Percentiles rank a stretch among this genome's conserved stretches.
These are phyloP conservation scores for Neofusicoccum laricinum DNA, from an alignment of 2,329 filamentous ascomycete genomes.

Conservation along the genomic window DNA sequence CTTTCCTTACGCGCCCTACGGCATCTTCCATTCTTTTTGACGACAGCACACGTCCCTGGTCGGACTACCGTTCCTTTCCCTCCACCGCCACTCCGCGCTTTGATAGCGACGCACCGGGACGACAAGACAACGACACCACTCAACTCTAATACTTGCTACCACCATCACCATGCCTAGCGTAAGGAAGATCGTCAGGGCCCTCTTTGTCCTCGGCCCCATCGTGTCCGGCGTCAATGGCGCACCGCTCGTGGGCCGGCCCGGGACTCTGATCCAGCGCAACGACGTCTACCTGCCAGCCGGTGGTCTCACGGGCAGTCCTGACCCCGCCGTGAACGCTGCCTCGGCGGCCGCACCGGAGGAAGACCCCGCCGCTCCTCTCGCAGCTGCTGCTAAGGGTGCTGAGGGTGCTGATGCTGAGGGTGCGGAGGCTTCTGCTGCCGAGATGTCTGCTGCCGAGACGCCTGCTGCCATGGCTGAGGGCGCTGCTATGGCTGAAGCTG, in stretches of 20 bases:
- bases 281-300: conserved; percentile 1
- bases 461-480: background rate
- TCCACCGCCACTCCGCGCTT: background rate
- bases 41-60: conserved; percentile 4
- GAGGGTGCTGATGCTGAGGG: background rate
- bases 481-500: conserved; percentile 19
- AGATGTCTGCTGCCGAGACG: background rate
- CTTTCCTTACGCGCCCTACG: background rate
- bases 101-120: background rate
- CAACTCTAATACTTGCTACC: conserved; percentile 22
- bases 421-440: background rate
- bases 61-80: conserved; percentile 5
- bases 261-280: background rate
- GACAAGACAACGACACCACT: background rate
- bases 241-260: background rate
- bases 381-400: conserved; percentile 19
- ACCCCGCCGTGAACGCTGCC: background rate
- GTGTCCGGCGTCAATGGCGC: conserved; percentile 21
- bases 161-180: conserved; percentile 35
- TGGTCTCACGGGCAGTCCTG: background rate
- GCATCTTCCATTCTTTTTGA: background rate
- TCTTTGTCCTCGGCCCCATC: conserved; percentile 34
- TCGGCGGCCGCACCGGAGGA: conserved; percentile 15
- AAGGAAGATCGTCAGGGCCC: conserved; percentile 32
- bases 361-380: background rate